Base-by-base conservation (phyloP, 148 eudicot genomes). In the Linanthus parryae region DNA sequence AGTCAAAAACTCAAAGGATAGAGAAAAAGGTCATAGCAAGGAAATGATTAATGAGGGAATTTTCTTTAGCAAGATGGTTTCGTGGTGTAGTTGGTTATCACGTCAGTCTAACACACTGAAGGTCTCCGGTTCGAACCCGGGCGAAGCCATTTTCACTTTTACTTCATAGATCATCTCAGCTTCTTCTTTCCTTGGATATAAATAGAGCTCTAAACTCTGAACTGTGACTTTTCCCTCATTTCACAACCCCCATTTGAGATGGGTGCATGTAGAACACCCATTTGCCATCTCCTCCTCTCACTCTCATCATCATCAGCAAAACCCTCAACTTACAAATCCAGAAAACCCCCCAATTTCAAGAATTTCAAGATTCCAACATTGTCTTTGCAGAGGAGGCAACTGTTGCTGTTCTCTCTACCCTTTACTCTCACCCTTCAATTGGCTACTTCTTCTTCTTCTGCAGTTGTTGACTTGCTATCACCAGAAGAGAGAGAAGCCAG, bases 51-150 rank as follows among this genome's bases (percentile, higher is more conserved):
- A n/a, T n/a, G n/a, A n/a, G n/a, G n/a, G n/a, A n/a, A n/a, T n/a
- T n/a, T n/a, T n/a, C n/a, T n/a, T n/a, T n/a, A n/a, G n/a, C n/a
- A n/a, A n/a, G n/a, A n/a, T n/a, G 91, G 95, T 87, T 61, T 87
- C 91, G 91, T 87, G 91, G 95, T 84, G 96, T 79, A 84, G 96
- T 78, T 88, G 94, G 89, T 88, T 86, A 86, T 86, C 91, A 83
- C 87, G 84, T 87, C 91, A 78, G 92, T 84, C 92, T 78, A 83
- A 83, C 92, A 84, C 92, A 87, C 88, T 78, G 92, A 83, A 81
- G 95, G 95, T 83, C 95, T 80, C 90, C 95, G 87, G 95, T 83
- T 80, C 87, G 66, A 87, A 33, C 56, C 87, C 87, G 90, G 90
- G 87, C 87, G 92, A 83, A 62, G 84, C 90, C 89, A 82, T 6